Evolutionary conservation across 2,329 filamentous ascomycete genomes (phyloP).

Genomic region (Passalora sequoiae): DNA sequence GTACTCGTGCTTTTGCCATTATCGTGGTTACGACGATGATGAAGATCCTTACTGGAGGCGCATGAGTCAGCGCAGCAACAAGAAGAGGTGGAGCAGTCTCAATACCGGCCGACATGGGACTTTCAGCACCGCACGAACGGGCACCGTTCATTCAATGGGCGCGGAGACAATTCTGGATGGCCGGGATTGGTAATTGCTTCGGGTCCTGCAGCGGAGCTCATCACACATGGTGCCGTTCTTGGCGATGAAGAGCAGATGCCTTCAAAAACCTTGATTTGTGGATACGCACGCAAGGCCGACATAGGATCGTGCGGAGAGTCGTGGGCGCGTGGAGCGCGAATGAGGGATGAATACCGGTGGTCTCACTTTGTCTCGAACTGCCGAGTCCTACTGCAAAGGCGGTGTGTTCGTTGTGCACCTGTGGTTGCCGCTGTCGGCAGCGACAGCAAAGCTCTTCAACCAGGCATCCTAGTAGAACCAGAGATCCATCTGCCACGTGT

Average conservation of each 20-base stretch:
- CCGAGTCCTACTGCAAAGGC: too few species aligned
- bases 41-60: conserved; percentile 17
- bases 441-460: too few species aligned
- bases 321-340: too few species aligned
- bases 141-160: not conserved
- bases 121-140: not conserved
- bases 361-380: too few species aligned
- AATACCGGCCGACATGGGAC: not conserved
- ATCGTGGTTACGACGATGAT: conserved; percentile 23
- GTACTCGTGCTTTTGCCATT: conserved; percentile 29
- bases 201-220: too few species aligned
- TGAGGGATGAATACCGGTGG: too few species aligned
- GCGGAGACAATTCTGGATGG: not conserved
- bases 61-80: conserved; percentile 7
- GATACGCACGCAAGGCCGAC: too few species aligned
- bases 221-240: not conserved
- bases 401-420: too few species aligned
- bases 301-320: too few species aligned
- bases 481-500: too few species aligned
- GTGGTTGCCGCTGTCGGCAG: too few species aligned
- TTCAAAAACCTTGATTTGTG: not conserved
- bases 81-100: not conserved
- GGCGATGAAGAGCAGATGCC: not conserved
- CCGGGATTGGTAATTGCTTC: conserved; percentile 2
- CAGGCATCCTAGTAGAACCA: too few species aligned